Base-by-base conservation (phyloP, 1,284 basidiomycete species). In the Schizophyllum amplum region DNA sequence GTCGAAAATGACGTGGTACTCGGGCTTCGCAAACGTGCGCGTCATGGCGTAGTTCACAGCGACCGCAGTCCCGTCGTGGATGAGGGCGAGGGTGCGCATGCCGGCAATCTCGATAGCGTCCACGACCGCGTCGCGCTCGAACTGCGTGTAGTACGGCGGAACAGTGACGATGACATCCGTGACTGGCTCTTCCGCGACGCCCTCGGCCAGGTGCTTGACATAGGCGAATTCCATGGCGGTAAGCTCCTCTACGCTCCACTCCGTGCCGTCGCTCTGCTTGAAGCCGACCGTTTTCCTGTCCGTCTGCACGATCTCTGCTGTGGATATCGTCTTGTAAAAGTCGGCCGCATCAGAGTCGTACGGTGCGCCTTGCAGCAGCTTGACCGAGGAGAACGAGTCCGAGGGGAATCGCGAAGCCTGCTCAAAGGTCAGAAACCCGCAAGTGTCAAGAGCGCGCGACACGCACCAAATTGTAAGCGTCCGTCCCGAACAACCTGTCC, bases 11-110 rank as follows among this genome's bases (percentile, higher is more conserved):
- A 99, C 73, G 68, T 99, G 94, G 69, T 87, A 83, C 70, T 97
- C 94, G 20, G 86, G 85, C 1, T 71, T 74, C 6, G 86, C 74
- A 77, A 99, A 99, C 0, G 82, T 81, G 42, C 95, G 83, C 1
- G 93, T 94, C 91, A 98, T 97, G 46, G 95, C 96, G 67, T 93
- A 99, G 76, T 97, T 97, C 63, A 98, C 80, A 6, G 91, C 94
- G 24, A 94, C 87, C 5, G 92, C 93, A 0, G 92, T 89, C 48
- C 95, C 95, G 68, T 99, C 97, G 63, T 94, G 91, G 59, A 99
- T 84, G 60, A 99, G 78, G 0, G 90, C 85, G 24, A 96, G 74
- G 2, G 90, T 88, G 20, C 83, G 83, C 59, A 99, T 74, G 1
- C 95, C 96, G 21, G 94, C 86, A 53, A 98, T 84, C 67, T 94